phyloP scores from a whole-genome alignment of 345 rosid species.

The Citrus maxima region DNA sequence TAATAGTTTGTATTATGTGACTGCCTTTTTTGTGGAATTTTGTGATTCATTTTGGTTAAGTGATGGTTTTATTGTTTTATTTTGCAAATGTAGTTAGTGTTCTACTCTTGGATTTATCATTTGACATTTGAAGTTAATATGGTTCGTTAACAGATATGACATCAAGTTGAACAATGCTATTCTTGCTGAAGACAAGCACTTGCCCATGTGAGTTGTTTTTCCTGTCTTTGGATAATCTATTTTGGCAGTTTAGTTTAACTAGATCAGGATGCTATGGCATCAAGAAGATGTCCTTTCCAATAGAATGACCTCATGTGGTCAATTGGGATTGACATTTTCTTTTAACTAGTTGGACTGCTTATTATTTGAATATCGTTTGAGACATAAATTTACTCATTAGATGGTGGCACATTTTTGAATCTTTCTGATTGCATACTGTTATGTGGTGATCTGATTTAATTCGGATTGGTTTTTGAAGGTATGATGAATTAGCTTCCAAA shows the following conservation, averaged over 20 bases:
- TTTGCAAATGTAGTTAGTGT: neutral
- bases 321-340: neutral
- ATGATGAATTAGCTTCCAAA: slow-evolving; percentile 42
- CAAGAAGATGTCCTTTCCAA: neutral
- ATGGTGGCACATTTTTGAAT: neutral
- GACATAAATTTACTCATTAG: neutral
- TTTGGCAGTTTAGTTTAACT: too few species aligned
- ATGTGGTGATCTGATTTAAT: neutral
- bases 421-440: neutral
- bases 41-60: neutral
- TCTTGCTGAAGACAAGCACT: slow-evolving; percentile 90
- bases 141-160: slow-evolving; percentile 54
- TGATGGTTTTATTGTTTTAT: neutral
- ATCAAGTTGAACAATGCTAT: slow-evolving; percentile 87
- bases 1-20: neutral
- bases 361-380: neutral
- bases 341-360: neutral
- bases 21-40: neutral
- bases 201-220: slow-evolving; percentile 65
- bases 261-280: neutral
- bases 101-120: neutral
- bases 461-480: slow-evolving; percentile 36
- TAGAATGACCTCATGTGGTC: neutral
- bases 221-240: neutral
- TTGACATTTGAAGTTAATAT: neutral